Percentiles rank a stretch among this genome's conserved stretches.
Conservation (phyloP, 495 filamentous ascomycete genomes). For the Lichina pygmaea region DNA sequence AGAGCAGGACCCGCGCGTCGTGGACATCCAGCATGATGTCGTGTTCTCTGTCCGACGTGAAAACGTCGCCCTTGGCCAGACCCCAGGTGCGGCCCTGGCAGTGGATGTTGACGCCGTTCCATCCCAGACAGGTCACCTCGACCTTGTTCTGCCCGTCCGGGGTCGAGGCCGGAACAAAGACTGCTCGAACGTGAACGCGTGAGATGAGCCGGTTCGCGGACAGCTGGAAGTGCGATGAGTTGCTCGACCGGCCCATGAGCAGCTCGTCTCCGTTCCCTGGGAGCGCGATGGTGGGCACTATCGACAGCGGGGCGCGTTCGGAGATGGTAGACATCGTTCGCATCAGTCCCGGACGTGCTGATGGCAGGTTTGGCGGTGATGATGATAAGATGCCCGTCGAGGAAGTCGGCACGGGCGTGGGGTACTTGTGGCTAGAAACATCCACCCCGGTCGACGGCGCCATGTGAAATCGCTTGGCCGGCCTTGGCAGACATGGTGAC, state of each 20-base stretch:
- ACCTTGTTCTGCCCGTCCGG: conserved; percentile 35
- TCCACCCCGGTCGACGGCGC: conserved; percentile 42
- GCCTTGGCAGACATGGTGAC: conserved; percentile 48
- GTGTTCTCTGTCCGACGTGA: conserved; percentile 69
- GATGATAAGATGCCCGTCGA: conserved; percentile 80
- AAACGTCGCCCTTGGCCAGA: conserved; percentile 64
- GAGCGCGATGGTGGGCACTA: conserved; percentile 54
- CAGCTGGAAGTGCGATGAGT: conserved; percentile 72
- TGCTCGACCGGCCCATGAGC: conserved; percentile 76
- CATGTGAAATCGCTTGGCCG: conserved; percentile 17
- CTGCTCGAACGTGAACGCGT: conserved; percentile 70
- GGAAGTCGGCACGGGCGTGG: conserved; percentile 78
- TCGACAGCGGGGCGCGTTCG: conserved; percentile 63
- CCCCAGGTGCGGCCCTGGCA: conserved; percentile 75
- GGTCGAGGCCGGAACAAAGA: conserved; percentile 39
- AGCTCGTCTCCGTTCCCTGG: conserved; percentile 58
- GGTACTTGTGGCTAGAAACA: conserved; percentile 36
- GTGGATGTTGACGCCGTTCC: conserved; percentile 87
- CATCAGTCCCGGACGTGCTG: conserved; percentile 24
- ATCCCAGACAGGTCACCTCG: conserved; percentile 71
- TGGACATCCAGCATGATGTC: conserved; percentile 94
- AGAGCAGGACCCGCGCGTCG: conserved; percentile 64
- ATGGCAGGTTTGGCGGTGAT: conserved; percentile 33
- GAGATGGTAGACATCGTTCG: conserved; percentile 41
- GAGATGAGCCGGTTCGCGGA: conserved; percentile 69